phyloP scores from a whole-genome alignment of 192 early-diverging fungal species.

The Coemansia sp. region DNA sequence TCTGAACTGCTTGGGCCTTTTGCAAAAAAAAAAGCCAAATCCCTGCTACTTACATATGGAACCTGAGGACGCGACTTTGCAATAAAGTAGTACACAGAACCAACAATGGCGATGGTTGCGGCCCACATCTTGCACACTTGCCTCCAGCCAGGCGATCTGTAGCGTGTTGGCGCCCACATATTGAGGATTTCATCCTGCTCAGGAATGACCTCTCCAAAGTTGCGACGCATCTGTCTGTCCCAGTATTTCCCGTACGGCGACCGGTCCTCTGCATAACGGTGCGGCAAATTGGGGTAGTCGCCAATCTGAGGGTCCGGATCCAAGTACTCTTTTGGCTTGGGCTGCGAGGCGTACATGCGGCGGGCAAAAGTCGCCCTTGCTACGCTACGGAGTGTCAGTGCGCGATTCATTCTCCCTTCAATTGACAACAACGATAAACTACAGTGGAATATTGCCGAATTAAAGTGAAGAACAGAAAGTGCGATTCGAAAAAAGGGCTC shows the following conservation, averaged over 20 bases:
- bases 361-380: neutral
- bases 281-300: conserved; percentile 73
- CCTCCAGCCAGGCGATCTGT: conserved; percentile 57
- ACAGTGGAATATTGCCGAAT: neutral
- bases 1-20: neutral
- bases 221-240: conserved; percentile 73
- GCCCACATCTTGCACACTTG: conserved; percentile 58
- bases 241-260: conserved; percentile 63
- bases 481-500: no score
- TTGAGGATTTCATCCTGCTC: conserved; percentile 72
- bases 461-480: no score
- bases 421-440: neutral
- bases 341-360: conserved; percentile 18
- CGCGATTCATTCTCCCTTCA: conserved; percentile 39
- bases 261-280: conserved; percentile 61
- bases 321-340: conserved; percentile 41
- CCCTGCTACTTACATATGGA: conserved; percentile 53
- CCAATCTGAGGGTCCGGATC: conserved; percentile 73
- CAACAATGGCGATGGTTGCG: conserved; percentile 56
- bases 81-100: conserved; percentile 57
- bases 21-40: conserved; percentile 2
- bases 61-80: conserved; percentile 56
- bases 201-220: conserved; percentile 70
- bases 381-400: conserved; percentile 5
- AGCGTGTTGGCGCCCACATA: conserved; percentile 69